phyloP scores from a whole-genome alignment of 192 early-diverging fungal species.

The Backusella parvicylindrica region DNA sequence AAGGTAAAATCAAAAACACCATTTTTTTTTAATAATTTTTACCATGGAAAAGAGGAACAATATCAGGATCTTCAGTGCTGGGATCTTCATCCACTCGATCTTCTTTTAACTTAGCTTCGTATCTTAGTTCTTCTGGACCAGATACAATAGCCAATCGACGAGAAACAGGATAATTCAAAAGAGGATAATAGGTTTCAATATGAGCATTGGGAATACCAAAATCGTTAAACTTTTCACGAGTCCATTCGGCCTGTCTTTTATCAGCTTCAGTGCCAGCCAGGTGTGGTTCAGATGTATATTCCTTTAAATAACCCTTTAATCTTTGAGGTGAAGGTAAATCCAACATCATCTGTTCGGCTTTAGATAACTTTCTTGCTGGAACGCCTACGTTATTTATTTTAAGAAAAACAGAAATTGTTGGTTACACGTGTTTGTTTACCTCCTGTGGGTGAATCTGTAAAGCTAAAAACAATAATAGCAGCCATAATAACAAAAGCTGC shows the following conservation, averaged over 20 bases:
- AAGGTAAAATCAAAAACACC: background rate
- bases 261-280: constrained; percentile 51
- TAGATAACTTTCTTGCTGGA: background rate
- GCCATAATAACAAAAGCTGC: background rate
- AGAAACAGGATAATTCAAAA: constrained; percentile 52
- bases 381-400: background rate
- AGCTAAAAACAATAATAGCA: background rate
- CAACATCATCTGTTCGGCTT: constrained; percentile 20
- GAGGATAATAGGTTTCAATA: constrained; percentile 58
- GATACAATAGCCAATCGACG: constrained; percentile 53
- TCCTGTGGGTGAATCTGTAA: background rate
- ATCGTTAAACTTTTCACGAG: constrained; percentile 44
- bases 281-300: constrained; percentile 58
- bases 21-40: background rate
- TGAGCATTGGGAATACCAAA: constrained; percentile 50
- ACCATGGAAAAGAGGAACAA: constrained; percentile 61
- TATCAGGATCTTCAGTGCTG: constrained; percentile 48
- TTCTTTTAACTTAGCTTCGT: constrained; percentile 52
- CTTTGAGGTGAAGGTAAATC: constrained; percentile 19
- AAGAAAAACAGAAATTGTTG: background rate
- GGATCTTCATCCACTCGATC: constrained; percentile 55
- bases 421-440: background rate
- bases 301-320: constrained; percentile 42
- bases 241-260: constrained; percentile 50
- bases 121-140: constrained; percentile 37